Base-by-base conservation (phyloP, 768 basidiomycete species). In the Leccinum subgranulosum region DNA sequence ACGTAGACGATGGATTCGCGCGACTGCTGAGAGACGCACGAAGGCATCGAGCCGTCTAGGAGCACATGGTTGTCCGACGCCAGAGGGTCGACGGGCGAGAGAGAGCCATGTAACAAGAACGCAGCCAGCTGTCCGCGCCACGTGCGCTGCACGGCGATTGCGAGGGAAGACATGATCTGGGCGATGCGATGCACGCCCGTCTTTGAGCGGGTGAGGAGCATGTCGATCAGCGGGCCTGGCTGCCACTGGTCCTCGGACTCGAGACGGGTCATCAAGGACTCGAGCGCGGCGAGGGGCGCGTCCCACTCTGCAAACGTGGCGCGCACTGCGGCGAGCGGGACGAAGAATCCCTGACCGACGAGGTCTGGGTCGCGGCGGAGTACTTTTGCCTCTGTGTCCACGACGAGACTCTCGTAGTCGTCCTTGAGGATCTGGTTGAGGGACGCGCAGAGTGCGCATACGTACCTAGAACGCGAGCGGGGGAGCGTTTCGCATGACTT, bases 291-390 rank as follows among this genome's bases (percentile, higher is more conserved):
- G 49, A 97, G 76, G 14, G 92, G 92, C 8, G 90, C 87, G 63
- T 93, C 90, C 94, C 94, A 97, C 71, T 84, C 84, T 7, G 90
- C 82, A 70, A 96, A 94, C 17, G 81, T 84, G 11, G 94, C 90
- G 53, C 89, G 84, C 58, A 97, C 74, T 6, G 87, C 86, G 0
- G 94, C 90, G 31, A 97, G 76, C 4, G 94, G 93, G 5, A 97
- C 92, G 67, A 89, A 94, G 4, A 88, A 87, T 9, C 85, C 85
- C 56, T 81, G 81, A n/a, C 84, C 88, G 33, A 95, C 93, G 25
- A 94, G 79, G 52, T 76, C 80, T 14, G 87, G 77, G 67, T 95
- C 92, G 48, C 88, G 84, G 36, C 75, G 77, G 36, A 97, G 79
- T 25, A 96, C 79, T 66, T 85, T 90, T 21, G 85, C 83, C 68